These are phyloP conservation scores for Knoxdaviesia capensis DNA, from an alignment of 2,329 filamentous ascomycete genomes.

Conservation along the genomic window DNA sequence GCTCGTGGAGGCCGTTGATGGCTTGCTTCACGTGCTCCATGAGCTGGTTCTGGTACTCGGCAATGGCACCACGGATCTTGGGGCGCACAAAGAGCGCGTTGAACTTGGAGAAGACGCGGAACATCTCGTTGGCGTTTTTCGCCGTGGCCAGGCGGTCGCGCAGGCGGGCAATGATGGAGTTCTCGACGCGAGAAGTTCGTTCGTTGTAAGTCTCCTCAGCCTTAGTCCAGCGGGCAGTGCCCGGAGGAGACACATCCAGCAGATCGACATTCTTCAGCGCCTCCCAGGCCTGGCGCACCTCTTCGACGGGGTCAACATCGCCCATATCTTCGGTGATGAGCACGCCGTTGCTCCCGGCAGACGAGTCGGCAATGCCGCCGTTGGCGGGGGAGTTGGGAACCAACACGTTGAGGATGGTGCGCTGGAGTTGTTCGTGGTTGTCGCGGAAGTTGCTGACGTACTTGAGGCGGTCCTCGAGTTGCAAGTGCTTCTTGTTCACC, in stretches of 20 bases:
- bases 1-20: slow-evolving; percentile 80
- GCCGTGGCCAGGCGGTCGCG: slow-evolving; percentile 85
- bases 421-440: slow-evolving; percentile 93
- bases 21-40: slow-evolving; percentile 97
- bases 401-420: slow-evolving; percentile 92
- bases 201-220: slow-evolving; percentile 96
- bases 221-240: slow-evolving; percentile 79
- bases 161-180: slow-evolving; percentile 90
- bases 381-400: slow-evolving; percentile 45
- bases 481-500: slow-evolving; percentile 68
- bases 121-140: slow-evolving; percentile 98
- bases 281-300: slow-evolving; percentile 87
- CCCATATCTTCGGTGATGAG: slow-evolving; percentile 84
- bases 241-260: slow-evolving; percentile 75
- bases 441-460: slow-evolving; percentile 91
- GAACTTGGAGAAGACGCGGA: slow-evolving; percentile 98
- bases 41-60: slow-evolving; percentile 92
- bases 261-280: slow-evolving; percentile 89
- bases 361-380: slow-evolving; percentile 19
- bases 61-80: slow-evolving; percentile 96
- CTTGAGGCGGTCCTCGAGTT: slow-evolving; percentile 75
- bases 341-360: slow-evolving; percentile 31
- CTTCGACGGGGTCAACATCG: slow-evolving; percentile 90
- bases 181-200: slow-evolving; percentile 88
- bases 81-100: slow-evolving; percentile 95